Evolutionary conservation across 192 early-diverging fungal genomes (phyloP).

Genomic region (Thamnidium elegans): DNA sequence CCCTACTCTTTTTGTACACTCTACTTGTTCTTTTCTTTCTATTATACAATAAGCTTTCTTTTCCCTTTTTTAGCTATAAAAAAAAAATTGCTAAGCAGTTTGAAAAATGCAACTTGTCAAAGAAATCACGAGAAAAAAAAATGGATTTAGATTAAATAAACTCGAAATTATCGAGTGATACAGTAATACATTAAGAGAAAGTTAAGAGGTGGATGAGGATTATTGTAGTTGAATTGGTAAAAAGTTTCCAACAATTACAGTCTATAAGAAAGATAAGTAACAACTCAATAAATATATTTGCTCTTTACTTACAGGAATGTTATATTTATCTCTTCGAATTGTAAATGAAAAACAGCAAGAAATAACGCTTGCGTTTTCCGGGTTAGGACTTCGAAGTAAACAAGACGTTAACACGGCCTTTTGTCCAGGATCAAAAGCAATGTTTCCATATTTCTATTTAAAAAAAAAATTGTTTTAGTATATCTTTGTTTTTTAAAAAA

Average conservation of each 20-base stretch:
- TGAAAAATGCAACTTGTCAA: too few relatives aligned
- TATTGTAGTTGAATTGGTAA: conserved; percentile 18
- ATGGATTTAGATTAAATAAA: too few relatives aligned
- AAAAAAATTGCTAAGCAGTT: too few relatives aligned
- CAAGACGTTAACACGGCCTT: conserved; percentile 96
- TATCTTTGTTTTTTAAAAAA: conserved; percentile 46
- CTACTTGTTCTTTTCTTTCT: too few relatives aligned
- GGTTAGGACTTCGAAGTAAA: conserved; percentile 62
- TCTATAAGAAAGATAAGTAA: conserved; percentile 5
- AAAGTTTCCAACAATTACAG: conserved; percentile 18
- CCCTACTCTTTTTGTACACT: too few relatives aligned
- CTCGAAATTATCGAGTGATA: too few relatives aligned
- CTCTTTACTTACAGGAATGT: conserved; percentile 55
- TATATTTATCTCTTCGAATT: conserved; percentile 91
- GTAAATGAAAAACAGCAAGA: conserved; percentile 96
- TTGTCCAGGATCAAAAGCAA: conserved; percentile 94
- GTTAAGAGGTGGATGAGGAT: not conserved
- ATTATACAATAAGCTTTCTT: too few relatives aligned
- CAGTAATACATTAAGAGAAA: too few relatives aligned
- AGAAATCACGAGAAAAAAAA: too few relatives aligned
- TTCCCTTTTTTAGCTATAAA: too few relatives aligned
- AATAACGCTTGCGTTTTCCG: conserved; percentile 49
- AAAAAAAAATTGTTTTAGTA: conserved; percentile 95
- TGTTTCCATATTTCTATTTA: conserved; percentile 97
- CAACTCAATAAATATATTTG: not conserved